phyloP scores from a whole-genome alignment of 2,329 filamentous ascomycete genomes.

The Phialemonium atrogriseum region DNA sequence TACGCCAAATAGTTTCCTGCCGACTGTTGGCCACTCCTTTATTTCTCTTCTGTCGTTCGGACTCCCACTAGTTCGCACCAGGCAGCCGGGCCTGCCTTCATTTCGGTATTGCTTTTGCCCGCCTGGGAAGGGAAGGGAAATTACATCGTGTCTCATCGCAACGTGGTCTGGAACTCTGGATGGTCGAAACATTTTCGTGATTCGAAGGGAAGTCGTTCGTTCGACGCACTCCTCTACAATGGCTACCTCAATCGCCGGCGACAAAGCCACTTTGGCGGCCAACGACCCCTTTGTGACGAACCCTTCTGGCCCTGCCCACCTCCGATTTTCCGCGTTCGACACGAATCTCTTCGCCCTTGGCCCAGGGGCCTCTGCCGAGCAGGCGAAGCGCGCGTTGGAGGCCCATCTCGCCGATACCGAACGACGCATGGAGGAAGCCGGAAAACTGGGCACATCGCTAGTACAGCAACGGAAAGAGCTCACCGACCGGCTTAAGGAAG shows the following conservation, averaged over 20 bases:
- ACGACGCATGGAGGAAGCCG: constrained; percentile 82
- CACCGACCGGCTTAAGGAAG: constrained; percentile 71
- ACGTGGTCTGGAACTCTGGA: too few species aligned
- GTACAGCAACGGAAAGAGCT: constrained; percentile 82
- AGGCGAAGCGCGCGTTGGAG: constrained; percentile 81
- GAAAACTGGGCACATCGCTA: constrained; percentile 77
- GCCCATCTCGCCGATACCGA: constrained; percentile 91
- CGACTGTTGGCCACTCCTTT: not conserved
- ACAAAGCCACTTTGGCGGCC: constrained; percentile 17
- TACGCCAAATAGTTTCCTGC: too few species aligned
- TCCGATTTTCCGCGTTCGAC: constrained; percentile 80
- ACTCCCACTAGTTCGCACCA: too few species aligned
- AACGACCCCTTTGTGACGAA: constrained; percentile 52
- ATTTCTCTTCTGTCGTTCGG: not conserved
- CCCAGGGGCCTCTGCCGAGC: constrained; percentile 68
- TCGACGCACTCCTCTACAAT: constrained; percentile 20
- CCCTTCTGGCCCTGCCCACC: constrained; percentile 36
- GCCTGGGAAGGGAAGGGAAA: too few species aligned
- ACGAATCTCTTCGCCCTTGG: constrained; percentile 70
- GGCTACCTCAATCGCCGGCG: constrained; percentile 34
- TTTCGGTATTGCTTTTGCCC: too few species aligned
- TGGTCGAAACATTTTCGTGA: too few species aligned
- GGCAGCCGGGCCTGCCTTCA: too few species aligned
- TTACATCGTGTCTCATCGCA: too few species aligned
- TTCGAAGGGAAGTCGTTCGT: not conserved